phyloP scores from a whole-genome alignment of 2,329 filamentous ascomycete genomes.

The Epichloe aotearoae region DNA sequence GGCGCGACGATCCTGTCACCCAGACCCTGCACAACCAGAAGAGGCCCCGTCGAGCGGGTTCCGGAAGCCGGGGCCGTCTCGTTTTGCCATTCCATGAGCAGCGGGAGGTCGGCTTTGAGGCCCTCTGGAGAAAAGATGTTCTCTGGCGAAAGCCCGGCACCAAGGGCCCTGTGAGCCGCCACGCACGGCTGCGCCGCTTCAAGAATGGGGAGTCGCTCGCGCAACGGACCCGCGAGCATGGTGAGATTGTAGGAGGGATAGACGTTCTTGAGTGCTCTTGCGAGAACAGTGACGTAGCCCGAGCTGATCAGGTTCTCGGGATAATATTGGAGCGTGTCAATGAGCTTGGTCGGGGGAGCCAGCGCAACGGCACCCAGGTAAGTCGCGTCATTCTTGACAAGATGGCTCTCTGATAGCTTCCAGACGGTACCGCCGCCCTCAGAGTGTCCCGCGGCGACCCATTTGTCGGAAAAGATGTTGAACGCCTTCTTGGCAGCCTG shows the following conservation, averaged over 20 bases:
- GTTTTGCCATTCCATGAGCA: slow-evolving; percentile 2
- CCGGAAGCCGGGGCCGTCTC: slow-evolving; percentile 4
- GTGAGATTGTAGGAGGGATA: slow-evolving; percentile 1
- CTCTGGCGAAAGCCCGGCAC: background rate
- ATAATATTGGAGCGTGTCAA: slow-evolving; percentile 4
- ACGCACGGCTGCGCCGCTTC: slow-evolving; percentile 4
- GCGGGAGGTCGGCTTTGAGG: background rate
- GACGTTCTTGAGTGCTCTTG: slow-evolving; percentile 3
- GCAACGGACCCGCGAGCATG: background rate
- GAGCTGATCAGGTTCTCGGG: background rate
- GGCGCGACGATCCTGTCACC: slow-evolving; percentile 5
- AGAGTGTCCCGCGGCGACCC: no score
- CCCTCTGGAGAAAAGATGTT: background rate
- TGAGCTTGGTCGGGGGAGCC: slow-evolving; percentile 6
- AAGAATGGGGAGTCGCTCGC: slow-evolving; percentile 1
- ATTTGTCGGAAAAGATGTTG: no score
- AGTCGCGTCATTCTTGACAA: slow-evolving; percentile 3
- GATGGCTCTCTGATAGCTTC: slow-evolving; percentile 10
- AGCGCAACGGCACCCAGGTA: slow-evolving; percentile 9
- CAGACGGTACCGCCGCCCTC: slow-evolving; percentile 9
- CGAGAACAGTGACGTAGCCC: slow-evolving; percentile 5
- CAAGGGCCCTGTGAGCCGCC: background rate
- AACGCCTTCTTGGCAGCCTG: no score
- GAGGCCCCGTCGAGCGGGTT: background rate
- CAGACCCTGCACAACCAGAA: slow-evolving; percentile 7